Percentiles rank a stretch among this genome's conserved stretches.
Evolutionary conservation across 768 basidiomycete genomes (phyloP).

Genomic region (Royoungia palumana): DNA sequence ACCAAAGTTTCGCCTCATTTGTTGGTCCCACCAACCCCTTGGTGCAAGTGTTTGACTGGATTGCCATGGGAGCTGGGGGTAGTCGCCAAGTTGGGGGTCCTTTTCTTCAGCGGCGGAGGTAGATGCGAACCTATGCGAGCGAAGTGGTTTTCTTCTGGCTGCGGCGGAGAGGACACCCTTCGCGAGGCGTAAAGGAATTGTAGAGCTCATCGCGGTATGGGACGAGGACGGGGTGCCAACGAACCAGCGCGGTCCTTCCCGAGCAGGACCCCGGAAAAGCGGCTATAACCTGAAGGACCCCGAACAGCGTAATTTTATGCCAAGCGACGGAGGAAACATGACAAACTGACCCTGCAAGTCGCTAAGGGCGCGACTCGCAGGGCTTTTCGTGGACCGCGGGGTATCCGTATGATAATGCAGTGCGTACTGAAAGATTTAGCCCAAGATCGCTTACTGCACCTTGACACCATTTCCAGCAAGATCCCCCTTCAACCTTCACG

Average conservation of each 20-base stretch:
- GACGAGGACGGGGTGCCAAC: constrained; percentile 5
- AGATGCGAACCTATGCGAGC: constrained; percentile 11
- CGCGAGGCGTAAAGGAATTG: constrained; percentile 15
- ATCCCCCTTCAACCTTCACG: constrained; percentile 4
- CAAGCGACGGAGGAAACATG: constrained; percentile 13
- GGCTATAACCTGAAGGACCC: constrained; percentile 13
- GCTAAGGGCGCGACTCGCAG: constrained; percentile 11
- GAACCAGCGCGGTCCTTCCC: background rate
- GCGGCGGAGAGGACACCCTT: constrained; percentile 8
- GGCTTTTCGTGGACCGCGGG: constrained; percentile 11
- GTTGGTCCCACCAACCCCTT: constrained; percentile 70
- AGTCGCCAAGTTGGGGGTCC: constrained; percentile 70
- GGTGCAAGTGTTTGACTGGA: constrained; percentile 64
- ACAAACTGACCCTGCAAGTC: constrained; percentile 19
- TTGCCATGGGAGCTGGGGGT: constrained; percentile 66
- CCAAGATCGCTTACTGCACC: constrained; percentile 21
- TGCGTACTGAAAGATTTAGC: constrained; percentile 19
- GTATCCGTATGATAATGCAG: constrained; percentile 7
- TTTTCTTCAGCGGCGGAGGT: constrained; percentile 30
- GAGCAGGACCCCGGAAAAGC: constrained; percentile 21
- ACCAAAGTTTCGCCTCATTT: constrained; percentile 77
- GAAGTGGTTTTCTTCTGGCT: constrained; percentile 1
- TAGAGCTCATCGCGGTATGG: constrained; percentile 17
- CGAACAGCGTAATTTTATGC: constrained; percentile 10
- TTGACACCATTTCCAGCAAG: background rate